These are phyloP conservation scores for Penicillium vulpinum DNA, from an alignment of 2,329 filamentous ascomycete genomes.

Conservation along the genomic window DNA sequence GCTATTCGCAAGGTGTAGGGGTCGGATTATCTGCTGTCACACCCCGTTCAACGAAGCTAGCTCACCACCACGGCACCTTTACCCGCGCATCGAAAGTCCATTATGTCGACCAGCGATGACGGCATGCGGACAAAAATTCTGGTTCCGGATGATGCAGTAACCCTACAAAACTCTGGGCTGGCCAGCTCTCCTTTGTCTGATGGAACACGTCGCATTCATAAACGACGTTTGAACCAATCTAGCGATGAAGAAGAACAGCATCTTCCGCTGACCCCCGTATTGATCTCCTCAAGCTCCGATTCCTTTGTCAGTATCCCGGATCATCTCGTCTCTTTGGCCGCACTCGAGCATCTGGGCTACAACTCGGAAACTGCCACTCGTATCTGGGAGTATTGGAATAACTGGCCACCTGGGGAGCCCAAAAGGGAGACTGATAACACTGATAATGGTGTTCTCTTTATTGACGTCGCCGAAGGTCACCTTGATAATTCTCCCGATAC, in stretches of 20 bases:
- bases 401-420: neutral
- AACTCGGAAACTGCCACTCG: neutral
- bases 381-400: neutral
- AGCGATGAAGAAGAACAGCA: neutral
- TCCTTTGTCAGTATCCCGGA: neutral
- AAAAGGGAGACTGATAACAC: neutral
- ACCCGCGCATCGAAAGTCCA: neutral
- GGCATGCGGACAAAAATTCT: neutral
- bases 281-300: neutral
- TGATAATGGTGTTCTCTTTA: neutral
- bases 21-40: too few relatives aligned
- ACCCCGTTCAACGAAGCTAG: too few relatives aligned
- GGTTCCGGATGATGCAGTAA: neutral
- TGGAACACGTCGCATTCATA: neutral
- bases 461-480: neutral
- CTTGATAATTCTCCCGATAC: neutral
- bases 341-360: neutral
- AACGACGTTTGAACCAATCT: neutral
- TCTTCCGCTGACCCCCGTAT: neutral
- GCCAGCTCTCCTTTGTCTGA: neutral
- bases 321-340: neutral
- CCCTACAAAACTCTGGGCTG: neutral
- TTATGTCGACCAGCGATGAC: neutral
- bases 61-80: too few relatives aligned
- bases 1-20: too few relatives aligned